Evolutionary conservation across 2,329 filamentous ascomycete species (phyloP), one percentile per base, ranked within the genome.

Genomic region (Cladosporium velox): DNA sequence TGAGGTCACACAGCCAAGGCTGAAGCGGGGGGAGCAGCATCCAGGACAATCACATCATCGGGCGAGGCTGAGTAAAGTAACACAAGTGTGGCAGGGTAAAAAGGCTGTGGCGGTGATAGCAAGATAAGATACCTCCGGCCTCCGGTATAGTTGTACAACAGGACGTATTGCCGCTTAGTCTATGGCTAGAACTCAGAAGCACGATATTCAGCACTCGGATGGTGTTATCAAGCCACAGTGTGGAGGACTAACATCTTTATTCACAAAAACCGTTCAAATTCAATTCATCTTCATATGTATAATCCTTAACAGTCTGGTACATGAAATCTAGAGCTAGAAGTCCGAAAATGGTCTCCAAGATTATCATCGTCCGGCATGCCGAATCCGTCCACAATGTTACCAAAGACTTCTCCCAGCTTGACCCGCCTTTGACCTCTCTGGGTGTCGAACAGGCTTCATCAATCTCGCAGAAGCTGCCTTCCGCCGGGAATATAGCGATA

Each of bases 351-450:
- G n/a, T 47, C 49, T 58, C 55, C 55, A 58, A 21, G 14, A 26
- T 58, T 32, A 30, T 34, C n/a, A 41, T 58, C 55, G 55, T 58
- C 55, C 55, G 34, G 18, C 32, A 58, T 26, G 55, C 32, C 32
- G 55, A 58, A 26, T 41, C 55, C 10, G 55, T 15, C 8, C 55
- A 58, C 55, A 58, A 41, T 7, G 55, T 58, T 0, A 34, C 55
- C 18, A 58, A 58, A 38, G 34, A 58, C 55, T 58, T 58, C 55
- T 58, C 55, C 30, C 32, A 58, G 30, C 55, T 34, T 32, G 55
- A 58, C n/a, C 55, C 32, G 11, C 32, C 55, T 21, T 24, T 41
- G 28, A 58, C 54, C 21, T 11, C 54, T 14, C 54, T 58, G 15
- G 54, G 54, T 21, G 18, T 24, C 32, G 21, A 32, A 14, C 32